Evolutionary conservation across 345 rosid genomes (phyloP).

Genomic region (Syzygium jambos): DNA sequence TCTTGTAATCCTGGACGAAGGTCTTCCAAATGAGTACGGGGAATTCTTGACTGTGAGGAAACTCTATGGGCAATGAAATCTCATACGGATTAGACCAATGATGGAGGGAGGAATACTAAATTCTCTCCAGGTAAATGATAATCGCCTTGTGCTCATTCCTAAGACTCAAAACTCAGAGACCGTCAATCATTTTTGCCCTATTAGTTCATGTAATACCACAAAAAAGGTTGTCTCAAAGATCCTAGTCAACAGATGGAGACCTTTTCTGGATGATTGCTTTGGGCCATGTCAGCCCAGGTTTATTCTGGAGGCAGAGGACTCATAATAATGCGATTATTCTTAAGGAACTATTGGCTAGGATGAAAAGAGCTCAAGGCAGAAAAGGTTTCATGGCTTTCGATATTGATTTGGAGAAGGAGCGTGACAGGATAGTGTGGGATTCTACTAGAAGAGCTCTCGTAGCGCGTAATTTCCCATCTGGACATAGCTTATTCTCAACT

Average conservation of each 20-base stretch:
- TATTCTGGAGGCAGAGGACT: not conserved
- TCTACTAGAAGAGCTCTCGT: not conserved
- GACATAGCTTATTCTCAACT: too few species aligned
- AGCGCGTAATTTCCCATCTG: too few species aligned
- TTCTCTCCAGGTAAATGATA: too few species aligned
- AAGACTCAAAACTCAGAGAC: not conserved
- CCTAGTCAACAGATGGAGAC: not conserved
- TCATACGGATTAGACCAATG: not conserved
- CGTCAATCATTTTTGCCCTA: not conserved
- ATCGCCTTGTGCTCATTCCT: not conserved
- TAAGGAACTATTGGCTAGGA: not conserved
- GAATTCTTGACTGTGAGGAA: not conserved
- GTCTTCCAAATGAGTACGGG: not conserved
- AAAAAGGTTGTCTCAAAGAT: not conserved
- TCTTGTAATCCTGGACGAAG: not conserved
- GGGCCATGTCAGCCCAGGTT: not conserved
- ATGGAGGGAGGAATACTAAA: too few species aligned
- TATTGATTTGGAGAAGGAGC: not conserved
- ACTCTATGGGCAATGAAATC: not conserved
- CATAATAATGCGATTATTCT: not conserved
- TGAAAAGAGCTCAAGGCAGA: not conserved
- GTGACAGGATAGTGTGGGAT: not conserved
- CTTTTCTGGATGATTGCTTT: not conserved
- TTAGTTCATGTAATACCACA: not conserved
- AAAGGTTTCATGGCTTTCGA: rapidly evolving